phyloP scores from a whole-genome alignment of 2,329 filamentous ascomycete genomes.

The Elsinoe ampelina region DNA sequence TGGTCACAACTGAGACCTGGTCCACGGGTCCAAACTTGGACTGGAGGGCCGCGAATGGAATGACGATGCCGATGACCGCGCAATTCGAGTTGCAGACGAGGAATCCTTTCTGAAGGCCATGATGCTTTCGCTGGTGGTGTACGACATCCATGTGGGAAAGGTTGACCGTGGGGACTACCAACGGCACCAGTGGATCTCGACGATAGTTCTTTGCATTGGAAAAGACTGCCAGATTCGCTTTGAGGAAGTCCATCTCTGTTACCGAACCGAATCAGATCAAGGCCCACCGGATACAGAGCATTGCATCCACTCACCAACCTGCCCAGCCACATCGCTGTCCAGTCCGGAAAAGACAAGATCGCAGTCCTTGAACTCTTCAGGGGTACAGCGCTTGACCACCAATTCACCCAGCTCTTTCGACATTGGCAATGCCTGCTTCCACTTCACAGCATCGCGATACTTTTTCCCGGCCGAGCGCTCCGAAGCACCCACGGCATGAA shows the following conservation, averaged over 20 bases:
- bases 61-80: slow-evolving; percentile 90
- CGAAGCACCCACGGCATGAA: slow-evolving; percentile 84
- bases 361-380: slow-evolving; percentile 77
- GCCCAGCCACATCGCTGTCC: slow-evolving; percentile 84
- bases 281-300: not conserved
- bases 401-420: slow-evolving; percentile 65
- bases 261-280: not conserved
- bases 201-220: slow-evolving; percentile 98
- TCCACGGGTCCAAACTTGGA: slow-evolving; percentile 71
- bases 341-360: slow-evolving; percentile 89
- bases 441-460: slow-evolving; percentile 86
- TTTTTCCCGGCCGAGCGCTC: slow-evolving; percentile 83
- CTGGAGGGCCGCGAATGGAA: slow-evolving; percentile 86
- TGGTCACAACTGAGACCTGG: slow-evolving; percentile 76
- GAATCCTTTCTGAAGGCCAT: slow-evolving; percentile 72
- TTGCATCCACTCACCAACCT: slow-evolving; percentile 58
- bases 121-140: slow-evolving; percentile 70
- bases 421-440: slow-evolving; percentile 88
- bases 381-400: slow-evolving; percentile 74
- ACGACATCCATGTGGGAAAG: slow-evolving; percentile 78
- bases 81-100: slow-evolving; percentile 98
- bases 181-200: slow-evolving; percentile 76
- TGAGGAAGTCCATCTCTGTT: slow-evolving; percentile 80
- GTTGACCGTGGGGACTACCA: slow-evolving; percentile 94
- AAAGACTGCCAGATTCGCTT: slow-evolving; percentile 82